Evolutionary conservation across 192 early-diverging fungal genomes (phyloP).

Genomic region (Coemansia sp.): DNA sequence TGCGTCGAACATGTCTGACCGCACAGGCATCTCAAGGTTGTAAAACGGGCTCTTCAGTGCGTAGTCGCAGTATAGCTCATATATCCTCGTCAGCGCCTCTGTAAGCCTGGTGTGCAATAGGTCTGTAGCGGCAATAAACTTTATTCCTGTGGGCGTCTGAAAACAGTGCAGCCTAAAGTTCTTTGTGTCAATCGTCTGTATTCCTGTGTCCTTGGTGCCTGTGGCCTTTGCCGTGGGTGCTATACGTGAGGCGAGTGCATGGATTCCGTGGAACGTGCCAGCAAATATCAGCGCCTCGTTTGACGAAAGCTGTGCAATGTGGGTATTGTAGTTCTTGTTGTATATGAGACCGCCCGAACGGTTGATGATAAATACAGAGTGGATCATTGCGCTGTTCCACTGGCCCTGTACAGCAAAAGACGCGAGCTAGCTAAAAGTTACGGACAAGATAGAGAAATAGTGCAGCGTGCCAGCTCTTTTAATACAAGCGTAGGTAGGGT

Average conservation of each 20-base stretch:
- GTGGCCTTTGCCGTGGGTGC: slow-evolving; percentile 64
- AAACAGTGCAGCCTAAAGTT: slow-evolving; percentile 89
- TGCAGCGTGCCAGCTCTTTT: too few species aligned
- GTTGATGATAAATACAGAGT: slow-evolving; percentile 81
- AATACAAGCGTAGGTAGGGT: too few species aligned
- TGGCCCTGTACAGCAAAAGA: not conserved
- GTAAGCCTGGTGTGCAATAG: slow-evolving; percentile 64
- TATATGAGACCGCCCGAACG: slow-evolving; percentile 94
- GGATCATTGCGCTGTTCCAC: slow-evolving; percentile 63
- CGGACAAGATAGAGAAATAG: too few species aligned
- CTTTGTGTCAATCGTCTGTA: slow-evolving; percentile 91
- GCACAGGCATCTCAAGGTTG: slow-evolving; percentile 98
- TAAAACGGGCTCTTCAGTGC: slow-evolving; percentile 99
- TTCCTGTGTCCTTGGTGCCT: slow-evolving; percentile 68
- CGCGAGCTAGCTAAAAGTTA: too few species aligned
- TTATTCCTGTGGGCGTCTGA: slow-evolving; percentile 93
- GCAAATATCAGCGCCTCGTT: slow-evolving; percentile 99
- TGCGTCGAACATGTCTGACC: slow-evolving; percentile 90
- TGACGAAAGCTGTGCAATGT: slow-evolving; percentile 77
- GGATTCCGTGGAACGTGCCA: slow-evolving; percentile 96
- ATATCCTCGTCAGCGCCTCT: slow-evolving; percentile 64
- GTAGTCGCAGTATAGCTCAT: slow-evolving; percentile 91
- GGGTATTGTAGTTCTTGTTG: slow-evolving; percentile 84
- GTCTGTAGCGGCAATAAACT: slow-evolving; percentile 91
- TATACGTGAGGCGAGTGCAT: slow-evolving; percentile 92